Evolutionary conservation across 208 protist genomes (phyloP), one percentile per base, ranked within the genome.

Genomic region (Leishmania amazonensis): DNA sequence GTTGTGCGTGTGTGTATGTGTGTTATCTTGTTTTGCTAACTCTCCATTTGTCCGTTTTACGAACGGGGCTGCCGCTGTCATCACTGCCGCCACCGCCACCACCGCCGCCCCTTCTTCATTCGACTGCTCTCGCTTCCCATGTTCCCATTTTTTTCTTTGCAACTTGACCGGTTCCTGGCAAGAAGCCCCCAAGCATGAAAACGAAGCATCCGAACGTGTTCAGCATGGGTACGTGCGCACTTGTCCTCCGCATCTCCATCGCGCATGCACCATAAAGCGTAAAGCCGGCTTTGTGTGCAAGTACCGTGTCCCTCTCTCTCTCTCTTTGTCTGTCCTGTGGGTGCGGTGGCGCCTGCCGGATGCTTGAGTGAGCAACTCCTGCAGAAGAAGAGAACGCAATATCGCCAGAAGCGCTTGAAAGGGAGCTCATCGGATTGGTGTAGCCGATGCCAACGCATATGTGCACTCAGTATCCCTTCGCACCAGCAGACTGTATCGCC

Each of bases 1-100:
- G 72, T 76, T 54, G 72, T 75, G 71, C 2, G 13, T 51, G 71
- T 75, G 73, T 76, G 35, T 76, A 0, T 76, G 7, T 13, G 7
- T 70, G 28, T 42, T 8, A 42, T 40, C 35, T 38, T 70, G 0
- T 8, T 70, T 40, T 8, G 3, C 35, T 11, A 47, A 9, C 15
- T 45, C 5, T 42, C 64, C n/a, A 9, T 70, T 13, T 42, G 3
- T 40, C 51, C 9, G 51, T 62, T 62, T 62, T n/a, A 62, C 57
- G 17, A 54, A 21, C 17, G 51, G 51, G 9, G 51, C 51, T 13
- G 51, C 51, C 13, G 19, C 24, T 15, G 24, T 24, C 57, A n/a
- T 15, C 57, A 11, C 24, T 6, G 24, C 57, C 24, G 57, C 57
- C 57, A 35, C 31, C 31, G 31, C 31, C 53, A 58, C 53, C 53